phyloP scores from a whole-genome alignment of 768 basidiomycete genomes.

The Rubroboletus pulcherrimus region DNA sequence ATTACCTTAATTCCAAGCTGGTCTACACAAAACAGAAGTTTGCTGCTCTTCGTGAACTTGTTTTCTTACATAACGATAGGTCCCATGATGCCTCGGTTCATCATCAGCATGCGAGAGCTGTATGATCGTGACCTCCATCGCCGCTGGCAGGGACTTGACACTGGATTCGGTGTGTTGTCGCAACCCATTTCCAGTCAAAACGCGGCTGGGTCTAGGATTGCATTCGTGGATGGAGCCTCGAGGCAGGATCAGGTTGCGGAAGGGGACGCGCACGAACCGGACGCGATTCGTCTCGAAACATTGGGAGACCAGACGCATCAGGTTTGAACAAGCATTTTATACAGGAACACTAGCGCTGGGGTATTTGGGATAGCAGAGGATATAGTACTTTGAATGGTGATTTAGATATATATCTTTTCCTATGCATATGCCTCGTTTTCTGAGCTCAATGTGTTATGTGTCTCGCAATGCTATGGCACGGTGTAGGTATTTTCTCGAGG shows the following conservation, averaged over 20 bases:
- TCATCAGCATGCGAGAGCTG: neutral
- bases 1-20: neutral
- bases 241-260: neutral
- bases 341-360: too few relatives aligned
- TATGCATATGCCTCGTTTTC: neutral
- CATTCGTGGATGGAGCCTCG: neutral
- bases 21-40: neutral
- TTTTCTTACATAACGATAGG: neutral
- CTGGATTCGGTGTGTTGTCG: neutral
- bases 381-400: too few relatives aligned
- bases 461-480: neutral
- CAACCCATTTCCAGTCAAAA: neutral
- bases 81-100: neutral
- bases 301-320: neutral
- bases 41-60: neutral
- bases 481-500: too few relatives aligned
- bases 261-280: neutral
- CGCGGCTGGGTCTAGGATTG: neutral
- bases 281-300: neutral
- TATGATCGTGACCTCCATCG: neutral
- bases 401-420: too few relatives aligned
- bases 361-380: too few relatives aligned
- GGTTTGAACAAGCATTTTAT: neutral
- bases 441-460: neutral
- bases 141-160: neutral